Evolutionary conservation across 2,329 filamentous ascomycete species (phyloP), one percentile per base, ranked within the genome.

Genomic region (Trichoderma sp.): DNA sequence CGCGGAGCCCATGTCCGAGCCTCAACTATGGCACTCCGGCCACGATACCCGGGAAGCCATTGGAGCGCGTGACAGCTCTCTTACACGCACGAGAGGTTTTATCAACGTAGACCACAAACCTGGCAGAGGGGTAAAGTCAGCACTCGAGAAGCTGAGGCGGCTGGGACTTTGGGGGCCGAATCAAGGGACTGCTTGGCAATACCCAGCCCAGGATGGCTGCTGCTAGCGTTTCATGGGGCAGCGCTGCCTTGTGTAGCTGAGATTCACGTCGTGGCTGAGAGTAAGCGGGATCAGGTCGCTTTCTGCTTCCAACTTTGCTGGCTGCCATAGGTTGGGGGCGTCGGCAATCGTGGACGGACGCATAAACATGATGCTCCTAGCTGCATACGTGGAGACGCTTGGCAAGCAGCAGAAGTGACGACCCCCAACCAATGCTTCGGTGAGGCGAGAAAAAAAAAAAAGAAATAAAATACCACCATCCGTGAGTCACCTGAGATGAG

Each of bases 221-320:
- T 51, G 28, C 59, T 51, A 61, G 59, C 46, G 59, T 43, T 46
- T 65, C 61, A 65, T 30, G 51, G 52, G 63, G 37, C 32, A 58
- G 43, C 26, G 63, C 24, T 34, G 46, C 30, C 24, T 30, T 43
- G 10, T 28, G 37, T n/a, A 56, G 52, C 63, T 66, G 63, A 58
- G 13, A 58, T 56, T 34, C 24, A 58, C 51, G 61, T 65, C 61
- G 63, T 43, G 37, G 52, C 63, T 26, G 21, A 32, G 37, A 39
- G 39, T n/a, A 32, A 32, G 37, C 59, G 30, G 59, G 21, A 56
- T 34, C 21, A 46, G 30, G 7, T 56, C 26, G 28, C 51, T 26
- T 32, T 26, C 43, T 28, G 13, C 13, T 49, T 30, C 46, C 24
- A 46, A n/a, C 16, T 26, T 14, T 32, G n/a, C 52, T 28, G 14